phyloP scores from a whole-genome alignment of 2,329 filamentous ascomycete species.

The Pseudogymnoascus sp. region DNA sequence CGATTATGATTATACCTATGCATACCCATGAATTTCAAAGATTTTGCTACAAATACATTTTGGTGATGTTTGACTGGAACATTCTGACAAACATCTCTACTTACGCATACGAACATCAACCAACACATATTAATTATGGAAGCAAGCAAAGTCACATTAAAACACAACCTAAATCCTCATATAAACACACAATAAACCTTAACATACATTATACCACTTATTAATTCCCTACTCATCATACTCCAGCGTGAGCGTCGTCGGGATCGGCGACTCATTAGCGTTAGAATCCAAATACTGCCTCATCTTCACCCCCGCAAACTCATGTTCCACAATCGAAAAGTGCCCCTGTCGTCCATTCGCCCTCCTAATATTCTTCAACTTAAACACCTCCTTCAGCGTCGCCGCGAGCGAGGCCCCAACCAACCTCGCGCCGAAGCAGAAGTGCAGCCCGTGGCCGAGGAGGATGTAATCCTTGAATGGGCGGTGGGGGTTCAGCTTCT shows the following conservation, averaged over 20 bases:
- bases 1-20: neutral
- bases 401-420: conserved; percentile 33
- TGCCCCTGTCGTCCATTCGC: conserved; percentile 30
- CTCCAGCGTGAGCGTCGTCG: conserved; percentile 34
- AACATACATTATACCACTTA: conserved; percentile 9
- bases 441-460: conserved; percentile 33
- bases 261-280: conserved; percentile 37
- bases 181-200: neutral
- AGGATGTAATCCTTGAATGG: conserved; percentile 32
- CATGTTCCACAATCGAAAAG: conserved; percentile 36
- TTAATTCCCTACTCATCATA: conserved; percentile 29
- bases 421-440: conserved; percentile 33
- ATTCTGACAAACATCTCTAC: neutral
- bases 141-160: neutral
- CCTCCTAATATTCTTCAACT: conserved; percentile 34
- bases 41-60: neutral
- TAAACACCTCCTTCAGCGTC: conserved; percentile 36
- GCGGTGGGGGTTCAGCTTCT: conserved; percentile 34
- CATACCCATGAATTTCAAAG: neutral
- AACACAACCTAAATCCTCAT: neutral
- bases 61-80: neutral
- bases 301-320: conserved; percentile 39
- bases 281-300: conserved; percentile 40
- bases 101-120: neutral
- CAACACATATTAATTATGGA: neutral